Conservation (phyloP, 257 asterid genomes). For the Cordia subcordata region DNA sequence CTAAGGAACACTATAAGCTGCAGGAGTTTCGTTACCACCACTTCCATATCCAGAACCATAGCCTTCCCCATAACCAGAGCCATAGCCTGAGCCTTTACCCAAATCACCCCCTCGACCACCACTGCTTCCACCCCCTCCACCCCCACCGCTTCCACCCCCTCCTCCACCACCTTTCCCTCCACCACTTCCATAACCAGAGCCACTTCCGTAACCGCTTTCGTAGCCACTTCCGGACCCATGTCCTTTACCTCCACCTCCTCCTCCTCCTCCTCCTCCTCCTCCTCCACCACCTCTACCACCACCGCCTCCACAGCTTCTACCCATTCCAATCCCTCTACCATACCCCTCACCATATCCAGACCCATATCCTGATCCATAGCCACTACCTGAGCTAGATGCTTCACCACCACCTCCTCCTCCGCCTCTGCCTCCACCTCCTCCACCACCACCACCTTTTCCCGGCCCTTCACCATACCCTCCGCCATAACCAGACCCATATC, state of each 20-base stretch:
- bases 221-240: conserved; percentile 28
- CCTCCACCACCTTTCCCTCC: conserved; percentile 33
- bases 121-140: conserved; percentile 19
- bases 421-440: conserved; percentile 38
- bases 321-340: no score
- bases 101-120: conserved; percentile 19
- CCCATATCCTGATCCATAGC: no score
- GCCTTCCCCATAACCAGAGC: not conserved
- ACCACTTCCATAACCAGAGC: conserved; percentile 39
- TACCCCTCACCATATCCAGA: conserved; percentile 20
- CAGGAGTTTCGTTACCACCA: no score
- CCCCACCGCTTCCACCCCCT: conserved; percentile 24
- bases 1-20: no score
- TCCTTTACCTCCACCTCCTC: conserved; percentile 44
- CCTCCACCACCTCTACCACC: conserved; percentile 18
- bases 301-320: conserved; percentile 46
- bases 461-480: conserved; percentile 18
- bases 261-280: conserved; percentile 21
- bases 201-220: conserved; percentile 5
- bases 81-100: conserved; percentile 16
- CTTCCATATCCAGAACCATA: no score
- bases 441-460: conserved; percentile 29
- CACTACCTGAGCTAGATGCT: no score
- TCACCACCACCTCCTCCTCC: conserved; percentile 26
- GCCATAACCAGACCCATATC: no score